Base-by-base conservation (phyloP, 2,329 filamentous ascomycete species). In the Rosellinia necatrix region DNA sequence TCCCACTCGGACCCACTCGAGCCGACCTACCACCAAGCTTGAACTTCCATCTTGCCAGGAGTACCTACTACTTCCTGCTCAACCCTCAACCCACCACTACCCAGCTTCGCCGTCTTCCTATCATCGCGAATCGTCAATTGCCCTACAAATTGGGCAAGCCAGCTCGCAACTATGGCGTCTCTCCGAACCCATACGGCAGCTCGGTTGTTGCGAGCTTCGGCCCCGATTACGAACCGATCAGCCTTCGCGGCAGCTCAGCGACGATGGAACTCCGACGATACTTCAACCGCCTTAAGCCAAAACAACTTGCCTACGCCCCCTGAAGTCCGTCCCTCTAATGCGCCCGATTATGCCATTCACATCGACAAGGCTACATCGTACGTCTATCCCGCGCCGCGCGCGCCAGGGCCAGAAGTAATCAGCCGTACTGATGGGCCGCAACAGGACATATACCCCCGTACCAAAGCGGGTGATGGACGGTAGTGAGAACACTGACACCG, bases 361-460 rank as follows among this genome's bases (percentile, higher is more conserved):
- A 82, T 90, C 67, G 93, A 97, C 76, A 92, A 92, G 76, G 90
- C 90, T 61, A 96, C 91, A 63, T 97, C 92, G 92, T 97, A 83
- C 72, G 88, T 69, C 34, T 42, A 21, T 21, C 9, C 38, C 17
- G 21, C 13, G 4, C 22, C 35, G n/a, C 22, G n/a, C n/a, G n/a
- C n/a, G n/a, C n/a, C n/a, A n/a, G 7, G 5, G 22, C 6, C n/a
- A 30, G 22, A 17, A 35, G 17, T 9, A 9, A 54, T 25, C 6
- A 25, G 34, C 21, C 42, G 19, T 51, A 19, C 41, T 54, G 53
- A 50, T 49, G 27, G 49, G 42, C 25, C 27, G 38, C 22, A 49
- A 29, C 70, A 97, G 93, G 58, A 87, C 86, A 70, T 99, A 91
- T 76, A 96, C 93, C 1, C 94, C 93, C 17, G 86, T 97, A 19